Evolutionary conservation across 306 rosid species (phyloP).

Genomic region (Vigna reflexopilosa): DNA sequence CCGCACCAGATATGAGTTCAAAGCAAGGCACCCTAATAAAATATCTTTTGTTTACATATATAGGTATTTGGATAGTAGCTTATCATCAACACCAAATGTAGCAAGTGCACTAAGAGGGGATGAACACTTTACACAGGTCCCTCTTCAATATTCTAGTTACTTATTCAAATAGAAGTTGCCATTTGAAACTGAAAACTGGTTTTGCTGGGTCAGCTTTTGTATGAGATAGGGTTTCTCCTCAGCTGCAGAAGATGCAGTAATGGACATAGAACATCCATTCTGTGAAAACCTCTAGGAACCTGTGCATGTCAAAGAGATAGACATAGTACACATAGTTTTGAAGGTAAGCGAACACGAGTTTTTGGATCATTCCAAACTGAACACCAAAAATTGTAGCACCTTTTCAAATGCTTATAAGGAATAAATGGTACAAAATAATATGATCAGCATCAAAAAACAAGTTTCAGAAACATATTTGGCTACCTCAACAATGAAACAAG

Average conservation of each 20-base stretch:
- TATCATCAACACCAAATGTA: slow-evolving; percentile 24
- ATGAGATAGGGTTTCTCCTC: slow-evolving; percentile 50
- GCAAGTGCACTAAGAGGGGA: slow-evolving; percentile 2
- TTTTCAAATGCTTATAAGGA: background rate
- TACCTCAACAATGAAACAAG: slow-evolving; percentile 89
- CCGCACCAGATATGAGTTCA: slow-evolving; percentile 28
- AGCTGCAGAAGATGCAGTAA: slow-evolving; percentile 84
- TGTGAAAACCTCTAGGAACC: slow-evolving; percentile 88
- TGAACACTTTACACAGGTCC: slow-evolving; percentile 23
- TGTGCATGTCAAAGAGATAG: slow-evolving; percentile 49
- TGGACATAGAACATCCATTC: slow-evolving; percentile 87
- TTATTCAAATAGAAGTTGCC: slow-evolving; percentile 9
- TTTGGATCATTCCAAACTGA: too few species aligned
- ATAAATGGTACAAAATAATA: background rate
- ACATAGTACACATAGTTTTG: too few species aligned
- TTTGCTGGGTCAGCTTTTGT: slow-evolving; percentile 50
- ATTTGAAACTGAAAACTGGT: slow-evolving; percentile 31
- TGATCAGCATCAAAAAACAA: background rate
- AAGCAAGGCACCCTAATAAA: slow-evolving; percentile 13
- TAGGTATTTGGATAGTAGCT: slow-evolving; percentile 2
- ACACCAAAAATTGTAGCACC: background rate
- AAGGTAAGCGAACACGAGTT: too few species aligned
- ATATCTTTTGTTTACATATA: slow-evolving; percentile 22
- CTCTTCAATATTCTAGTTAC: slow-evolving; percentile 12
- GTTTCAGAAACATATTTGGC: background rate